Evolutionary conservation across 2,329 filamentous ascomycete genomes (phyloP), one percentile per base, ranked within the genome.

Genomic region (Phaeosphaeriaceae sp.): DNA sequence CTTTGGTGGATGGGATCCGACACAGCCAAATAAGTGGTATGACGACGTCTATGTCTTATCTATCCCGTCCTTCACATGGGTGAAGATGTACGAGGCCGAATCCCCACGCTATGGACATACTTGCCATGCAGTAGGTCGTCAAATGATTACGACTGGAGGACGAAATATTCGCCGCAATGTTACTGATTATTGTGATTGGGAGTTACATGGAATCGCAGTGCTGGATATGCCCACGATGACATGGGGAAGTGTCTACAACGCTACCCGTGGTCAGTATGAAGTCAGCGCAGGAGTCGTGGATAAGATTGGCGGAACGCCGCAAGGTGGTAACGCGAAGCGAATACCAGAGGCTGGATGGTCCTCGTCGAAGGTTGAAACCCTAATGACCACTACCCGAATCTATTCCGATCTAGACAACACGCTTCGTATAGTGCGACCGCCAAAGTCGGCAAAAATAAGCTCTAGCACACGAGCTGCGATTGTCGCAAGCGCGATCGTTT

Each of bases 41-140:
- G 79, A 81, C 44, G 77, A 80, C 32, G 62, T 79, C 6, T 78
- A 76, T 42, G 70, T 79, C 6, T 67, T 81, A 1, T 77, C 75
- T 1, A 42, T 81, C 1, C 78, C 77, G 0, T 75, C 77, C 0
- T 81, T 79, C 51, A 73, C 55, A 4, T 80, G 78, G 78, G 70
- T 71, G 7, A 69, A 72, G 33, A 58, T 76, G 7, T 77, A 70
- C 3, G 23, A 44, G 18, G 75, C 74, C 2, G 49, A 61, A 3
- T 63, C 57, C 6, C 72, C 76, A 28, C 69, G 76, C 2, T 76
- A 60, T 39, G 74, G 71, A 1, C 75, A 78, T 40, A 74, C 71
- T 2, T 79, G 77, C 49, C 75, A 78, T 56, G 37, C 66, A n/a
- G 68, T 70, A 6, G 71, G 68, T 2, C 58, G 71, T 9, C 76